These are phyloP conservation scores for Oenanthe sinensis DNA, from an alignment of 129 eudicot genomes.

Conservation along the genomic window DNA sequence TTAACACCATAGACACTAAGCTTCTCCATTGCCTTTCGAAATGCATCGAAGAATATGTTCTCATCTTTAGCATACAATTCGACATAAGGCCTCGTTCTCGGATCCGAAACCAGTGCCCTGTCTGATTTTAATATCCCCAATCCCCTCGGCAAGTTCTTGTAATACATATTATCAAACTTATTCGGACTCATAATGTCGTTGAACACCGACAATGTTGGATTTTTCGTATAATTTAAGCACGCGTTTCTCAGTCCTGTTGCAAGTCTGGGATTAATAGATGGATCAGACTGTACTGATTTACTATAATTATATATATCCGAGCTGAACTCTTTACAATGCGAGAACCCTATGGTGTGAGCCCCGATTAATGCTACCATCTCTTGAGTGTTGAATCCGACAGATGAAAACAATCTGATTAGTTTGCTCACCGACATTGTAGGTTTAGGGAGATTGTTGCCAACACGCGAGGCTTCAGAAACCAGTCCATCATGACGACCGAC, in stretches of 20 bases:
- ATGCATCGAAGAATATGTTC: constrained; percentile 43
- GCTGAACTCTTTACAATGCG: constrained; percentile 70
- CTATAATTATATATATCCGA: constrained; percentile 54
- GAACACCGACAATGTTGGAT: constrained; percentile 59
- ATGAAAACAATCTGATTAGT: constrained; percentile 34
- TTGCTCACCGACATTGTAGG: constrained; percentile 48
- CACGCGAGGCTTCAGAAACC: constrained; percentile 33
- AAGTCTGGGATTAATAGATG: constrained; percentile 44
- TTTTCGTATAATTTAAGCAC: constrained; percentile 34
- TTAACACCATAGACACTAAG: constrained; percentile 55
- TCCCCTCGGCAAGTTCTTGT: constrained; percentile 53
- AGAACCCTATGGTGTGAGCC: constrained; percentile 77
- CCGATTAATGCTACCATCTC: constrained; percentile 83
- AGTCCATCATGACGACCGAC: constrained; percentile 52
- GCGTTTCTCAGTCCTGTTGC: constrained; percentile 50
- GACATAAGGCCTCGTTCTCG: constrained; percentile 42
- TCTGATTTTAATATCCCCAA: constrained; percentile 62
- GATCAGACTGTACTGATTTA: constrained; percentile 28
- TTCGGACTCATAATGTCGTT: constrained; percentile 74
- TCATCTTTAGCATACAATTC: constrained; percentile 40
- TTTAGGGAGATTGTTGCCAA: constrained; percentile 45
- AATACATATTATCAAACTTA: constrained; percentile 61
- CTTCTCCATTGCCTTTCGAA: constrained; percentile 67
- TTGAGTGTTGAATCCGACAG: constrained; percentile 44
- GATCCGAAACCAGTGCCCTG: constrained; percentile 36